Evolutionary conservation across 208 protist genomes (phyloP), one percentile per base, ranked within the genome.

Genomic region (Acanthamoeba triangularis): DNA sequence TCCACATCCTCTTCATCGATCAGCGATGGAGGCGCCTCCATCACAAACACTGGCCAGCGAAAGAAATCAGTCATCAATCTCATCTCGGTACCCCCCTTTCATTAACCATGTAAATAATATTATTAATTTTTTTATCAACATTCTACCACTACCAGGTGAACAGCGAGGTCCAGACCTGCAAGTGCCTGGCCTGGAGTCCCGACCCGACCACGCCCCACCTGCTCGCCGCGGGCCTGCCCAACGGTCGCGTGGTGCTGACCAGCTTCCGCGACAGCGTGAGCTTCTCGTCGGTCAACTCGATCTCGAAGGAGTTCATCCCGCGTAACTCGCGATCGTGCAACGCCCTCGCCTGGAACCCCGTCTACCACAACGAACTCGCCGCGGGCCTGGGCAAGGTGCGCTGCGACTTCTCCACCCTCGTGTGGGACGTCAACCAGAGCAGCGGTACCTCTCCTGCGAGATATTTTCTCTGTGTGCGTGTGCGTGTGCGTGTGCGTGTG

Each of bases 391-490:
- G 97, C 78, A 96, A 96, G 47, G 82, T 96, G 20, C 63, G 97
- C 61, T 49, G 47, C 52, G 96, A 96, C 80, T 84, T 47, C 30
- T 97, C 94, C 35, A 97, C 96, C 30, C 67, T 97, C 25, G 85
- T 97, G 37, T 97, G 97, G 97, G 97, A 97, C 87, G 90, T 96
- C 23, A 97, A 97, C 37, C 84, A 91, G 37, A 91, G 56, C 49
- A 85, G 76, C 44, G 76, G 76, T 85, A 20, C 69, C 8, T 44
- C 37, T 56, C 69, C 1, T 67, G 23, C 28, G 23, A 7, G 61
- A 67, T 18, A 7, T 35, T 28, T 37, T 25, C 13, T 74, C 10
- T 37, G 3, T 8, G 49, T 54, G 49, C 14, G 49, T 54, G 49
- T 8, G 49, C 10, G 49, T 8, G 49, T 54, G 49, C 14, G 49